Evolutionary conservation across 148 eudicot species (phyloP).

Genomic region (Rhododendron williamsianum): DNA sequence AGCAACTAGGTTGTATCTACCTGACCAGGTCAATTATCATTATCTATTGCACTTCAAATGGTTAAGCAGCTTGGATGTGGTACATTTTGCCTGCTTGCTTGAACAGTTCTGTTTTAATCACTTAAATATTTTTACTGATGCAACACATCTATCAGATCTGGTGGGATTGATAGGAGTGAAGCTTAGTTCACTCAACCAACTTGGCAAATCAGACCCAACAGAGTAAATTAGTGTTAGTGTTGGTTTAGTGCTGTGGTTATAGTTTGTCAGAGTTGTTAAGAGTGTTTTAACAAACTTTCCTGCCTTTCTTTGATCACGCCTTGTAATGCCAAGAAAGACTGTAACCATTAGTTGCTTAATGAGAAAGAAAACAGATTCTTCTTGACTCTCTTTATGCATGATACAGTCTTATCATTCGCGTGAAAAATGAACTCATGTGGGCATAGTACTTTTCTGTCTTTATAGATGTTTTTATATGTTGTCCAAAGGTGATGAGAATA

Average conservation of each 20-base stretch:
- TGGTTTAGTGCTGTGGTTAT: not conserved
- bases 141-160: not conserved
- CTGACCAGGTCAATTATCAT: not conserved
- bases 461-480: not conserved
- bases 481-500: slow-evolving; percentile 75
- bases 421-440: not conserved
- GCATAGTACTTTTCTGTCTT: not conserved
- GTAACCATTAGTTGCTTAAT: not conserved
- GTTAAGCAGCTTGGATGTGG: slow-evolving; percentile 1
- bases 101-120: not conserved
- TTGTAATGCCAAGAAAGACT: not conserved
- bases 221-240: not conserved
- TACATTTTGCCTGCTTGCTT: slow-evolving; percentile 4
- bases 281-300: not conserved
- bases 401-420: not conserved
- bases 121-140: not conserved
- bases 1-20: not conserved
- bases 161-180: not conserved
- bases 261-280: not conserved
- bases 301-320: not conserved
- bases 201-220: not conserved
- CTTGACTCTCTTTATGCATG: not conserved
- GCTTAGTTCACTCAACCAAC: not conserved
- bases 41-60: not conserved
- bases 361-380: not conserved